A percentile compares a stretch with the other conserved stretches of the same genome.
Conservation (phyloP, 345 rosid species). For the Syzygium aromaticum region DNA sequence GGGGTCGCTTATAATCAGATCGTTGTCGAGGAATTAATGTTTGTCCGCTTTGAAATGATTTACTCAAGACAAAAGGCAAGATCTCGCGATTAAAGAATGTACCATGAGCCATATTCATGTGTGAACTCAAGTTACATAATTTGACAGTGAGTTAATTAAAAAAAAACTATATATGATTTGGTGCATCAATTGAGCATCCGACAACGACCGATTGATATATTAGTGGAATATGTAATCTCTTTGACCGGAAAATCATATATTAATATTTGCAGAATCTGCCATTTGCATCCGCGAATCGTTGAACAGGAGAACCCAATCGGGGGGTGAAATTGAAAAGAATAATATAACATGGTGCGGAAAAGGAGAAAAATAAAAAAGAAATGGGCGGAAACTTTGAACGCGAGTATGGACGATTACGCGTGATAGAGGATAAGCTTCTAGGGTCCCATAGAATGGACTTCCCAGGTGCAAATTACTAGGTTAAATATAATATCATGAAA, state of each 20-base stretch:
- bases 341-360: neutral
- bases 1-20: neutral
- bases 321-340: neutral
- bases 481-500: too few relatives aligned
- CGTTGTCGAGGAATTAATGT: neutral
- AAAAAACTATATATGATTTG: neutral
- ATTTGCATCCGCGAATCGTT: neutral
- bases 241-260: neutral
- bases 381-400: neutral
- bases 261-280: neutral
- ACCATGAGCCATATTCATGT: neutral
- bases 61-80: neutral
- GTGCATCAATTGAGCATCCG: neutral
- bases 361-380: neutral
- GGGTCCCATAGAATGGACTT: neutral
- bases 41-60: neutral
- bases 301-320: neutral
- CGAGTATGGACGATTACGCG: neutral
- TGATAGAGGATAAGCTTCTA: neutral
- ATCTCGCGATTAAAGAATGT: neutral
- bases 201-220: neutral
- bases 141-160: neutral
- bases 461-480: neutral
- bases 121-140: neutral
- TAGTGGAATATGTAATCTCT: neutral